A percentile compares a stretch with the other conserved stretches of the same genome.
These are phyloP conservation scores for Russula abietina DNA, from an alignment of 768 basidiomycete genomes.

Conservation along the genomic window DNA sequence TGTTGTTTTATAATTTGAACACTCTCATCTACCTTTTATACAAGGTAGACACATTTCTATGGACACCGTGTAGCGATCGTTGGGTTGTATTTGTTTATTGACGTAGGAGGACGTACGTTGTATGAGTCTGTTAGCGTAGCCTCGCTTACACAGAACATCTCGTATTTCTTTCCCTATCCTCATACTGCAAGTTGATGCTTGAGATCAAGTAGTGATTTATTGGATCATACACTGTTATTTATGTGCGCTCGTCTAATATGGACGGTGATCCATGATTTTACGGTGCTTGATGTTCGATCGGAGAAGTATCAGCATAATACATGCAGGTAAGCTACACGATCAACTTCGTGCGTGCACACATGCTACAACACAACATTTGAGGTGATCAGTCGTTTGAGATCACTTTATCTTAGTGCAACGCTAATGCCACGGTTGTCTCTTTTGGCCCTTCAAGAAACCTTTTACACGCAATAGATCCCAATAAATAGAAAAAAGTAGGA, in stretches of 20 bases:
- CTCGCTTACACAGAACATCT: neutral
- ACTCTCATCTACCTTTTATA: neutral
- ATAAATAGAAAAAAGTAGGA: slow-evolving; percentile 2
- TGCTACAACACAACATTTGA: slow-evolving; percentile 8
- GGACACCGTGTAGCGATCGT: neutral
- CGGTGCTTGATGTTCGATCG: neutral
- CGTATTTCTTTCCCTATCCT: neutral
- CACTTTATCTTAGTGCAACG: neutral
- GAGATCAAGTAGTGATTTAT: neutral
- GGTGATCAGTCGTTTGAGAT: neutral
- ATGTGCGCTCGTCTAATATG: neutral
- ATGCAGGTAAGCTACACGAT: slow-evolving; percentile 7
- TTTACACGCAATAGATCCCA: slow-evolving; percentile 3
- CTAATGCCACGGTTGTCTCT: neutral
- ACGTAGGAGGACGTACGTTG: neutral
- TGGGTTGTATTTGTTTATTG: neutral
- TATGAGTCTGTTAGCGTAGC: neutral
- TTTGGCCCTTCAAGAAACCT: neutral
- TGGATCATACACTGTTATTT: neutral
- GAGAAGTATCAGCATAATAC: slow-evolving; percentile 6
- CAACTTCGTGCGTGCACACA: neutral
- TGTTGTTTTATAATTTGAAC: neutral
- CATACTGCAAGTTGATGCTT: slow-evolving; percentile 7
- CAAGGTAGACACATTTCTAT: neutral
- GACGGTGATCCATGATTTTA: neutral